These are phyloP conservation scores for Musa acuminata DNA, from an alignment of 176 grass and related monocot genomes.

Conservation along the genomic window DNA sequence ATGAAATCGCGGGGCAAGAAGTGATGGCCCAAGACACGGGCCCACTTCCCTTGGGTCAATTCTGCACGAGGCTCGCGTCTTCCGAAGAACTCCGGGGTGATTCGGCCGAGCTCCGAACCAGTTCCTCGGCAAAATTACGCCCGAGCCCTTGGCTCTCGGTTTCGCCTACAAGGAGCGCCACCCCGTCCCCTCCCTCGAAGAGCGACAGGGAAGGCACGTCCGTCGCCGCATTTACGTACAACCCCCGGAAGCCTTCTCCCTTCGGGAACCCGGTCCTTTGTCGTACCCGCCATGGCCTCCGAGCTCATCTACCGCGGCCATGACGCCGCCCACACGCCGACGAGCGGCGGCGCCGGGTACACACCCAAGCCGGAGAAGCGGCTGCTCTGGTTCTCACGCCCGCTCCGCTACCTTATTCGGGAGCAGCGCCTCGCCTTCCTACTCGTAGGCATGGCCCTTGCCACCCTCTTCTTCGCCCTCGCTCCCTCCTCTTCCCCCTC, in stretches of 20 bases:
- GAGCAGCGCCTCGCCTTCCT: slow-evolving; percentile 74
- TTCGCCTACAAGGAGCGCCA: slow-evolving; percentile 28
- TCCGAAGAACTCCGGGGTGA: no score
- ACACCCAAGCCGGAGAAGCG: slow-evolving; percentile 53
- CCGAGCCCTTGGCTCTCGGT: neutral
- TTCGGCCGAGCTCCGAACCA: no score
- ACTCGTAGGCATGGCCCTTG: slow-evolving; percentile 56
- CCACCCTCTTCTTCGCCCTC: slow-evolving; percentile 15
- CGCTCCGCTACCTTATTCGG: slow-evolving; percentile 36
- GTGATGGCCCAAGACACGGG: no score
- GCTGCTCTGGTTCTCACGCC: slow-evolving; percentile 44
- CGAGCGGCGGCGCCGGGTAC: slow-evolving; percentile 16
- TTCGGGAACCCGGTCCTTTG: slow-evolving; percentile 5
- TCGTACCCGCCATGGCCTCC: slow-evolving; percentile 40
- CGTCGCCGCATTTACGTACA: neutral
- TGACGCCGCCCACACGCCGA: slow-evolving; percentile 9
- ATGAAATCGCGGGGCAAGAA: no score
- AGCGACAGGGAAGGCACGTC: neutral
- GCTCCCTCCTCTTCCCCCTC: neutral
- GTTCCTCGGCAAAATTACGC: no score
- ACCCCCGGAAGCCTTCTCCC: neutral
- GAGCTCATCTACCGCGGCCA: slow-evolving; percentile 70
- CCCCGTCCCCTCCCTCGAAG: neutral
- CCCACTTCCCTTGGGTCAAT: no score
- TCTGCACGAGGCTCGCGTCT: no score